A percentile compares a stretch with the other conserved stretches of the same genome.
Conservation (phyloP, 1,284 basidiomycete genomes). For the Exsudoporus floridanus region DNA sequence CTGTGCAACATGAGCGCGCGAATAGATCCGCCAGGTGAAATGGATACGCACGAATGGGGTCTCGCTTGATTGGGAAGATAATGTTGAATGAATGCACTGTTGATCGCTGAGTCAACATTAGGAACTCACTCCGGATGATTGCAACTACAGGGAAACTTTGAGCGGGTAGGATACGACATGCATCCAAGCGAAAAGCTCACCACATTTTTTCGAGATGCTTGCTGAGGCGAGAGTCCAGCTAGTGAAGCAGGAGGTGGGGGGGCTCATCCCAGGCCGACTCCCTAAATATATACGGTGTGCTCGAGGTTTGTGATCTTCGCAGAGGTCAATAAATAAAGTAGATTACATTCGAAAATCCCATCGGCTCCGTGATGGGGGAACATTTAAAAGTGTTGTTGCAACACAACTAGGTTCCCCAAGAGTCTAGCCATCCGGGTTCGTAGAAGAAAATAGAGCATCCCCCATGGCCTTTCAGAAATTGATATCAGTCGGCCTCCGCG, state of each 20-base stretch:
- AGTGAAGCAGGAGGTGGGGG: neutral
- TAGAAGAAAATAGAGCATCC: neutral
- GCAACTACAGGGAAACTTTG: neutral
- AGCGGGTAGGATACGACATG: neutral
- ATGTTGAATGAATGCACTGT: neutral
- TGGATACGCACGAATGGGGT: slow-evolving; percentile 8
- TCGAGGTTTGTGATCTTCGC: neutral
- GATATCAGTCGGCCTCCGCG: neutral
- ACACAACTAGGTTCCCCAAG: neutral
- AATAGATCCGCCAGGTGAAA: neutral
- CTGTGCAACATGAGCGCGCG: neutral
- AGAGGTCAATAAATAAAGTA: neutral
- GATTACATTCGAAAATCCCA: neutral
- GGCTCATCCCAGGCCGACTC: neutral
- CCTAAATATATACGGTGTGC: neutral
- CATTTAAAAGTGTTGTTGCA: neutral
- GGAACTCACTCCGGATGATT: slow-evolving; percentile 6
- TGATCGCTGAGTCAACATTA: neutral
- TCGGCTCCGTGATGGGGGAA: neutral
- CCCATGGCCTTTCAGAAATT: neutral
- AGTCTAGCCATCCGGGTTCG: too few species aligned
- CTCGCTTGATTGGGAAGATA: slow-evolving; percentile 2
- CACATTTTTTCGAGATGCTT: neutral
- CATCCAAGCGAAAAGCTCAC: neutral
- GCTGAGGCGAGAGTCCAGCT: neutral